Conservation (phyloP, 192 early-diverging fungal genomes). For the Diversispora epigaea region DNA sequence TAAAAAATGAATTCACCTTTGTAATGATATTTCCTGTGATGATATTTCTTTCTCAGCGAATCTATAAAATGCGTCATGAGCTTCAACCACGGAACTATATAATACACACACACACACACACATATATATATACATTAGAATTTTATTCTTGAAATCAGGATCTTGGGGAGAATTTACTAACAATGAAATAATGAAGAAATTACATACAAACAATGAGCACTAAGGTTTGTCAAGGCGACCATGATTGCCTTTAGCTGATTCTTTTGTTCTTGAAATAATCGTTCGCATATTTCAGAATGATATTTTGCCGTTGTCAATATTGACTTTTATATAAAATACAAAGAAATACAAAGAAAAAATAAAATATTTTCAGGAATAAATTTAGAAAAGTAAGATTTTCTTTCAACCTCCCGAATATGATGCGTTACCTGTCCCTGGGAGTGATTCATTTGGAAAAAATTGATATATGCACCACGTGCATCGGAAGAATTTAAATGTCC, state of each 20-base stretch:
- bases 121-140: not conserved
- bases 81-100: conserved; percentile 45
- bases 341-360: not conserved
- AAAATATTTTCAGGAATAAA: not conserved
- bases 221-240: conserved; percentile 52
- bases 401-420: too few species aligned
- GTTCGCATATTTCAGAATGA: conserved; percentile 44
- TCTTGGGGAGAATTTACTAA: not conserved
- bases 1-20: conserved; percentile 35
- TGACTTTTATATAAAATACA: conserved; percentile 11
- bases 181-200: not conserved
- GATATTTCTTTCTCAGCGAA: conserved; percentile 46
- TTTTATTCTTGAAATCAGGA: not conserved
- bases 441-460: conserved; percentile 11
- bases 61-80: conserved; percentile 42
- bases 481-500: not conserved
- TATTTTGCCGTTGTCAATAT: conserved; percentile 37
- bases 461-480: conserved; percentile 3
- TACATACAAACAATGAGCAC: conserved; percentile 43
- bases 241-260: conserved; percentile 51
- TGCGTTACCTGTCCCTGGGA: conserved; percentile 25
- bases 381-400: not conserved
- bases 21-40: conserved; percentile 37
- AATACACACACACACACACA: not conserved
- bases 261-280: conserved; percentile 47